phyloP scores from a whole-genome alignment of 345 rosid species.

The Lagerstroemia speciosa region DNA sequence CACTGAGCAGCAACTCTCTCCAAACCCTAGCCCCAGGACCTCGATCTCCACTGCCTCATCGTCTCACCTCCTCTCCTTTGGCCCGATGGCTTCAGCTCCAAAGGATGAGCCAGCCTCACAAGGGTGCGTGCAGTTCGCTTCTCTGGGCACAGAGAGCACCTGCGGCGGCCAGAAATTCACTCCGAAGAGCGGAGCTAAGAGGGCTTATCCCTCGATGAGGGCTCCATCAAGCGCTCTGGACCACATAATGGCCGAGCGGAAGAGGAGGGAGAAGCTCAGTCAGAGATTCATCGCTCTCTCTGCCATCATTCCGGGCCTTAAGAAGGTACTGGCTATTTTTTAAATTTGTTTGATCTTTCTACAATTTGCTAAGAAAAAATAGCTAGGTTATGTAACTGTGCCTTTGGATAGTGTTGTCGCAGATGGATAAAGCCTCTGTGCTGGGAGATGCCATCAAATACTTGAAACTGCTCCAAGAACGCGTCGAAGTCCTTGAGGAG shows the following conservation, averaged over 20 bases:
- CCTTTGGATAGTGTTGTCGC: conserved; percentile 4
- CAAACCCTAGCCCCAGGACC: neutral
- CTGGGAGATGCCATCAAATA: conserved; percentile 59
- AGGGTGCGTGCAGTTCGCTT: neutral
- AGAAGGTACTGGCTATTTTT: conserved; percentile 49
- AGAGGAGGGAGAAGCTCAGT: conserved; percentile 68
- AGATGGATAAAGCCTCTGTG: conserved; percentile 68
- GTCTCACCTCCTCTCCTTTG: neutral
- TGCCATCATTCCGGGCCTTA: conserved; percentile 64
- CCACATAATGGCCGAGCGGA: conserved; percentile 79
- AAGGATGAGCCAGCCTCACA: neutral
- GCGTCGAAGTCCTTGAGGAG: conserved; percentile 44
- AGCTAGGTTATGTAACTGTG: too few species aligned
- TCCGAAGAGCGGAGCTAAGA: conserved; percentile 10
- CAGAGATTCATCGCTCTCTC: conserved; percentile 65
- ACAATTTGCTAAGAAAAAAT: too few species aligned
- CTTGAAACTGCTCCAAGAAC: conserved; percentile 60
- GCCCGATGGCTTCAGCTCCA: neutral
- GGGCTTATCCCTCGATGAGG: conserved; percentile 21
- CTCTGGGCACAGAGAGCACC: neutral
- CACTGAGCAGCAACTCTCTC: neutral
- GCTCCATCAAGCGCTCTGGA: conserved; percentile 46
- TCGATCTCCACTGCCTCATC: neutral
- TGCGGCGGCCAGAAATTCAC: conserved; percentile 3
- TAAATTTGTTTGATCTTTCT: too few species aligned